Evolutionary conservation across 139 green algal species (phyloP), one percentile per base, ranked within the genome.

Genomic region (Chlamydomonas applanata): DNA sequence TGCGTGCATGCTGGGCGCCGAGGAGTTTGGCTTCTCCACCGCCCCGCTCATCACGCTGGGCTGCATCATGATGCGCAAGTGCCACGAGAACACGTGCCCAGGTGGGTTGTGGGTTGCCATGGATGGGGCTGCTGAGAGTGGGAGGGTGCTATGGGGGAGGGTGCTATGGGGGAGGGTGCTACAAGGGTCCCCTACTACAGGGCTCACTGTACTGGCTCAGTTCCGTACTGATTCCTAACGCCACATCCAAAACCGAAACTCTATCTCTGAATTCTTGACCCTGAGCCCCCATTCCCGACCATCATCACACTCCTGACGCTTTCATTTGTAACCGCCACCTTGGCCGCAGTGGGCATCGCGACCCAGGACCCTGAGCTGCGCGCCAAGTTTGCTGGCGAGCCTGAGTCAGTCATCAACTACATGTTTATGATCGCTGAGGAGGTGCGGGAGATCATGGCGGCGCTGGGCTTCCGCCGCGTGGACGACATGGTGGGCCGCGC

Each of bases 21-120:
- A 98, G 85, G 94, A 98, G 90, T 98, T 92, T 89, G 94, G 94
- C 29, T 98, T 98, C 83, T 86, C 90, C 73, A 98, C 94, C 27
- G 94, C 93, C 5, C 95, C 94, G 30, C 90, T 98, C n/a, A 98
- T 98, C 82, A 91, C 92, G 4, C 81, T 98, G 76, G 93, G 93
- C 49, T 97, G 93, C 86, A 95, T 97, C 89, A 97, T 97, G 94
- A 98, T 98, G 94, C 85, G 94, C 77, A 98, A 98, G 89, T 98
- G 94, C 86, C 94, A 98, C 86, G 98, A 92, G 73, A 98, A 98
- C 88, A 97, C 91, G 4, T 98, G 94, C 87, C 94, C 75, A 67
- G 73, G 69, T 74, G 45, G 33, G 67, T n/a, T n/a, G n/a, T n/a
- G n/a, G n/a, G n/a, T n/a, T n/a, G n/a, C n/a, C n/a, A n/a, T n/a